Percentiles rank a stretch among this genome's conserved stretches.
These are phyloP conservation scores for Bruguiera parviflora DNA, from an alignment of 345 rosid genomes.

Conservation along the genomic window DNA sequence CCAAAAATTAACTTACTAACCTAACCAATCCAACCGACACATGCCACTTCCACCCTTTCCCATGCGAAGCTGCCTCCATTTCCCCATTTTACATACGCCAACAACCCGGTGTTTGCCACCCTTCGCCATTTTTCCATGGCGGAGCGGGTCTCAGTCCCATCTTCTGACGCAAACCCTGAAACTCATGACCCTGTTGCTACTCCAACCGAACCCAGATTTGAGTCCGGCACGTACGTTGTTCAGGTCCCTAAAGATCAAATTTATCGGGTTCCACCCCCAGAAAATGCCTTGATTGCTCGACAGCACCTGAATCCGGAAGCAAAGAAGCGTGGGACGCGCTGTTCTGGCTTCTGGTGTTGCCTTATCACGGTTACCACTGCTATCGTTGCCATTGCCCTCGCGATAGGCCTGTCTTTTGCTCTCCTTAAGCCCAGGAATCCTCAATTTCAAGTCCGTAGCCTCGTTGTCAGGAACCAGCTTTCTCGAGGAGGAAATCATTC, in stretches of 20 bases:
- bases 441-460: conserved; percentile 14
- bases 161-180: neutral
- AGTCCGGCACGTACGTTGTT: conserved; percentile 44
- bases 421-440: conserved; percentile 11
- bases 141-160: conserved; percentile 33
- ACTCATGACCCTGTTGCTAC: conserved; percentile 6
- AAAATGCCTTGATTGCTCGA: conserved; percentile 7
- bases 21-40: conserved; percentile 8
- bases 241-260: conserved; percentile 60
- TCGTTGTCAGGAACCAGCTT: conserved; percentile 6
- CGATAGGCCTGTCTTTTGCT: neutral
- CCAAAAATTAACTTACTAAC: neutral
- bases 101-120: conserved; percentile 11
- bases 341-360: conserved; percentile 8
- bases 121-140: conserved; percentile 44
- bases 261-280: conserved; percentile 54
- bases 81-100: conserved; percentile 2
- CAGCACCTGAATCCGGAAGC: neutral
- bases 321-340: neutral
- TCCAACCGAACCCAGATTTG: conserved; percentile 3
- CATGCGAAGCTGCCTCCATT: conserved; percentile 1
- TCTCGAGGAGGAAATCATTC: neutral
- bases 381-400: neutral
- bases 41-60: conserved; percentile 11
- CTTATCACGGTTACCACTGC: neutral